Evolutionary conservation across 2,329 filamentous ascomycete species (phyloP), one percentile per base, ranked within the genome.

Genomic region (Didymella arachidicola): DNA sequence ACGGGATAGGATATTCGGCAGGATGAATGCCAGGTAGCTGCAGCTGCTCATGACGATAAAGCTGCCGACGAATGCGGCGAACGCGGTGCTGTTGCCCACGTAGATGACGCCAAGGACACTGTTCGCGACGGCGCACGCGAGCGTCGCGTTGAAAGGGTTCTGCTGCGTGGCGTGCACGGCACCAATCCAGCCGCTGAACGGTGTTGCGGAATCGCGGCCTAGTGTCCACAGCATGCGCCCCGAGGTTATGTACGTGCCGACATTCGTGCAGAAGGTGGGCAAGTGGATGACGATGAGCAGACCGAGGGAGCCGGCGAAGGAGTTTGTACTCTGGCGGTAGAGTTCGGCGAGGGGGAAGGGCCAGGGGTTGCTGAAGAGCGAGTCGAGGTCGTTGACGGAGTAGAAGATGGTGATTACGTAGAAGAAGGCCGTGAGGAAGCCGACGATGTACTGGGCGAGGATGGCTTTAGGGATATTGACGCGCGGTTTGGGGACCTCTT

Each of bases 321-420:
- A 75, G 39, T 75, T 74, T 1, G 79, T 82, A 5, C 78, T 77
- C 72, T 83, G 81, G 22, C 74, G 79, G 72, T 90, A 91, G 57
- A 91, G 87, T 51, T 87, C 85, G 7, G 87, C 85, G 12, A 90
- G 84, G 0, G 89, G 89, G 64, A 87, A 89, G 3, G 81, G 75
- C 30, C 72, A 67, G 60, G 82, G 82, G 55, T 78, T 77, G 7
- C 77, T 70, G 45, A 85, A 79, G 44, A 87, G 81, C 22, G 81
- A 79, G 64, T 85, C 80, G 59, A 87, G 80, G 67, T 86, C 82
- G 53, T 81, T 83, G 63, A 87, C 85, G 59, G 81, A 76, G 75
- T 89, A 88, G 75, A 89, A 75, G 62, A 79, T 74, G 50, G 75
- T 68, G 47, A 78, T 70, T 6, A 77, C 60, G 64, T 77, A 78